phyloP scores from a whole-genome alignment of 2,329 filamentous ascomycete genomes.

The Cytospora schulzeri region DNA sequence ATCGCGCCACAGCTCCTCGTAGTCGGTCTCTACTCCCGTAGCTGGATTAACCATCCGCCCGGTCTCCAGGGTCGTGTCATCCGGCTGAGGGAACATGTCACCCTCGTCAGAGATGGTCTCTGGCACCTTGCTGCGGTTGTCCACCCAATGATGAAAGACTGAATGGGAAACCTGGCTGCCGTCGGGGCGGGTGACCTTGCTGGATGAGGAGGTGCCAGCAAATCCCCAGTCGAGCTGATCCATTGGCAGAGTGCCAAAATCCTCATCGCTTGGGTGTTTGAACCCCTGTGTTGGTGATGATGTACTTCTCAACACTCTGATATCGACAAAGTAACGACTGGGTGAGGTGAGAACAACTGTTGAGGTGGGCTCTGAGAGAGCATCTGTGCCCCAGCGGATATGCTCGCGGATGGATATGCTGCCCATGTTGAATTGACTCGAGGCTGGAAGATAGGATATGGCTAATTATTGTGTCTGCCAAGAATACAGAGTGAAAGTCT shows the following conservation, averaged over 20 bases:
- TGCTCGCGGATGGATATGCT: conserved; percentile 60
- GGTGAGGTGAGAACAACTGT: conserved; percentile 67
- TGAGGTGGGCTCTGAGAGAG: conserved; percentile 60
- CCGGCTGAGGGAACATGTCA: conserved; percentile 51
- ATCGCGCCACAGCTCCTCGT: conserved; percentile 70
- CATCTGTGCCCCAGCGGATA: conserved; percentile 59
- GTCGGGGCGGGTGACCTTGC: conserved; percentile 33
- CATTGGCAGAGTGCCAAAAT: conserved; percentile 5
- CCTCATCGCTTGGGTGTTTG: neutral
- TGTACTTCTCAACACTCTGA: conserved; percentile 49
- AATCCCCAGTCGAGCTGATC: conserved; percentile 66
- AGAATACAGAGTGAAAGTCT: no score
- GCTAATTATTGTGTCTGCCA: no score
- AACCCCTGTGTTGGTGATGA: conserved; percentile 4
- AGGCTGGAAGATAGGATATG: neutral
- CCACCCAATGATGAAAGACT: conserved; percentile 62
- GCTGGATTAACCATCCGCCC: conserved; percentile 62
- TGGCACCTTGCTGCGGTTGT: conserved; percentile 49
- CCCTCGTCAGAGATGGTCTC: conserved; percentile 55
- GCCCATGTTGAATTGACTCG: conserved; percentile 36
- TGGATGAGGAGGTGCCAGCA: conserved; percentile 54
- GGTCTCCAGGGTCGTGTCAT: conserved; percentile 54
- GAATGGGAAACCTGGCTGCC: conserved; percentile 39
- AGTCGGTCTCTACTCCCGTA: conserved; percentile 52
- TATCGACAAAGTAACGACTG: conserved; percentile 59